Percentiles rank a stretch among this genome's conserved stretches.
phyloP scores from a whole-genome alignment of 768 basidiomycete species.

The Lactarius psammicola region DNA sequence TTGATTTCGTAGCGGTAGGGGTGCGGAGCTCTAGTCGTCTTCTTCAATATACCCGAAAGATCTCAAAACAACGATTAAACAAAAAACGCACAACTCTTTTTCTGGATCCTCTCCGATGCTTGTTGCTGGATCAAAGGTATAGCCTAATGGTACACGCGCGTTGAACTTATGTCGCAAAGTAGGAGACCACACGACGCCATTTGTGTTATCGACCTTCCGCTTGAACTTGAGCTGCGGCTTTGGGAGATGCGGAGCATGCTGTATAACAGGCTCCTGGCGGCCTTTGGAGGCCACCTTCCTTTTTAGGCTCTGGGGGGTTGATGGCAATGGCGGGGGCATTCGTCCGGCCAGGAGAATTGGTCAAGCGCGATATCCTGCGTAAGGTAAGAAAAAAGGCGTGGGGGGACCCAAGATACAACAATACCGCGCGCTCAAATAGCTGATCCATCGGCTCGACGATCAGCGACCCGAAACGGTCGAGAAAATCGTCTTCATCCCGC shows the following conservation, averaged over 20 bases:
- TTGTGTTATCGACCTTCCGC: slow-evolving; percentile 54
- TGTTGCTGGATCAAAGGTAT: slow-evolving; percentile 44
- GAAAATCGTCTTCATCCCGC: slow-evolving; percentile 72
- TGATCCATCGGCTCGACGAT: slow-evolving; percentile 83
- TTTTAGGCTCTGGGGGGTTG: slow-evolving; percentile 42
- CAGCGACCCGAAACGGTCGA: slow-evolving; percentile 75
- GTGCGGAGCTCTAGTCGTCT: slow-evolving; percentile 44
- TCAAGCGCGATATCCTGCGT: slow-evolving; percentile 80
- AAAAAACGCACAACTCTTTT: slow-evolving; percentile 16
- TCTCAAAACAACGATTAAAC: background rate
- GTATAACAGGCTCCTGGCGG: slow-evolving; percentile 57
- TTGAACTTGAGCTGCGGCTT: slow-evolving; percentile 85
- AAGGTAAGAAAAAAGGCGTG: slow-evolving; percentile 9
- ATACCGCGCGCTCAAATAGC: slow-evolving; percentile 80
- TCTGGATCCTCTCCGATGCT: slow-evolving; percentile 30
- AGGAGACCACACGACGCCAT: slow-evolving; percentile 62
- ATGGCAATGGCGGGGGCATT: slow-evolving; percentile 65
- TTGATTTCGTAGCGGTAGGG: slow-evolving; percentile 87
- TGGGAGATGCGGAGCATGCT: slow-evolving; percentile 69
- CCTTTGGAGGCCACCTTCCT: slow-evolving; percentile 39
- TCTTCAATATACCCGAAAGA: slow-evolving; percentile 18
- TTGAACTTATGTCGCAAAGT: slow-evolving; percentile 75
- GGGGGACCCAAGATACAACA: slow-evolving; percentile 32
- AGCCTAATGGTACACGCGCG: slow-evolving; percentile 78
- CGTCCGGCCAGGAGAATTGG: slow-evolving; percentile 63